Evolutionary conservation across 2,329 filamentous ascomycete genomes (phyloP).

Genomic region (Fusarium paranaense): DNA sequence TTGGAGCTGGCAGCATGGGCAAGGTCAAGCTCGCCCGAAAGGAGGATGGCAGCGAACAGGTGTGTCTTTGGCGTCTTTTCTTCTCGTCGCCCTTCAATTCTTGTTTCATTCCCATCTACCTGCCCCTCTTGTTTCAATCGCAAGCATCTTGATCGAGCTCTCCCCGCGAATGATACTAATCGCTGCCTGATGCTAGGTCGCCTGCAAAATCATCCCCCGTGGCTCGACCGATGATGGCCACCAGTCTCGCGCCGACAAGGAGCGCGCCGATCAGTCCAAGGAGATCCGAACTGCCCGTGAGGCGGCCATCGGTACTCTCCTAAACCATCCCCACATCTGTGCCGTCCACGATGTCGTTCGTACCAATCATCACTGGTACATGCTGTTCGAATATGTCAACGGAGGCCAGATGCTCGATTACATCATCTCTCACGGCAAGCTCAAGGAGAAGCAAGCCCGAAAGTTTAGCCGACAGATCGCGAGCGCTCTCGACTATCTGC

Average conservation of each 20-base stretch:
- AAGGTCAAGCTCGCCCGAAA: slow-evolving; percentile 97
- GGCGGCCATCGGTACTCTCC: slow-evolving; percentile 93
- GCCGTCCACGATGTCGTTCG: slow-evolving; percentile 94
- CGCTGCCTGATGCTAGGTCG: slow-evolving; percentile 65
- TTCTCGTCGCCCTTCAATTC: background rate
- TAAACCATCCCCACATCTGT: slow-evolving; percentile 96
- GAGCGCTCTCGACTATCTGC: slow-evolving; percentile 95
- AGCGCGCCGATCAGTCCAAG: slow-evolving; percentile 94
- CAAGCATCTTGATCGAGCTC: slow-evolving; percentile 8
- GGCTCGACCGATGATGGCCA: slow-evolving; percentile 89
- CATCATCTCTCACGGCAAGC: slow-evolving; percentile 96
- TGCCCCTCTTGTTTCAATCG: slow-evolving; percentile 25
- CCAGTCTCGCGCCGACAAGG: slow-evolving; percentile 76
- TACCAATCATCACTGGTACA: slow-evolving; percentile 99
- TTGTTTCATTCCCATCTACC: slow-evolving; percentile 8
- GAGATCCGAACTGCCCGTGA: slow-evolving; percentile 95
- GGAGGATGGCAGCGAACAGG: slow-evolving; percentile 90
- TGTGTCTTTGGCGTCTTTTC: slow-evolving; percentile 54
- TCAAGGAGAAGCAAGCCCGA: slow-evolving; percentile 98
- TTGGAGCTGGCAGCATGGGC: slow-evolving; percentile 98
- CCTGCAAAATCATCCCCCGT: slow-evolving; percentile 96
- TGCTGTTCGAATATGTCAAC: slow-evolving; percentile 99
- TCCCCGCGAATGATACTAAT: slow-evolving; percentile 28
- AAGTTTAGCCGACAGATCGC: slow-evolving; percentile 98
- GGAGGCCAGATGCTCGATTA: slow-evolving; percentile 99